Percentiles rank a stretch among this genome's conserved stretches.
These are phyloP conservation scores for Microcera coccophila DNA, from an alignment of 2,329 filamentous ascomycete species.

Conservation along the genomic window DNA sequence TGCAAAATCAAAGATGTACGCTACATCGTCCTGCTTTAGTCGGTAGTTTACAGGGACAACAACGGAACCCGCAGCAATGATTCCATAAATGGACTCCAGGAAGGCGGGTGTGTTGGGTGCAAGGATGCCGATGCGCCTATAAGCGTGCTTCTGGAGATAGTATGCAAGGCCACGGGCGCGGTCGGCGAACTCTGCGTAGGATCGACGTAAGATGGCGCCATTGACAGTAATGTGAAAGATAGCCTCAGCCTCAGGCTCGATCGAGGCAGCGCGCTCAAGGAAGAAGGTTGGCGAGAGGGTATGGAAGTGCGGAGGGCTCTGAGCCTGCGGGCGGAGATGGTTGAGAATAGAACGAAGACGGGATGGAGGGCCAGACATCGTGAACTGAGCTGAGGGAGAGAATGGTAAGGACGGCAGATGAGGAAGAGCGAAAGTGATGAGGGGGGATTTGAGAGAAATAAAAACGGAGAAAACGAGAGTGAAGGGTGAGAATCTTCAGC, in stretches of 20 bases:
- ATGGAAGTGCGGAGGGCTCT: slow-evolving; percentile 60
- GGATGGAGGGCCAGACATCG: slow-evolving; percentile 62
- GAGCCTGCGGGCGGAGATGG: slow-evolving; percentile 42
- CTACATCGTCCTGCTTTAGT: slow-evolving; percentile 78
- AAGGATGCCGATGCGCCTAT: slow-evolving; percentile 77
- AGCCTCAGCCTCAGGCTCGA: slow-evolving; percentile 81
- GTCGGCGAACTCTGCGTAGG: slow-evolving; percentile 78
- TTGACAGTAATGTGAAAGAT: slow-evolving; percentile 84
- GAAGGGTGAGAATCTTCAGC: not conserved
- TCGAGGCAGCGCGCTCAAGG: slow-evolving; percentile 76
- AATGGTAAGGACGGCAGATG: not conserved
- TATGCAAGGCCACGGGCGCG: slow-evolving; percentile 85
- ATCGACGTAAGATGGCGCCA: slow-evolving; percentile 66
- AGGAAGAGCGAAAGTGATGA: not conserved
- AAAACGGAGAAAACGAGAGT: not conserved
- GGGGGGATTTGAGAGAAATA: too few species aligned
- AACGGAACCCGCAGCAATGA: slow-evolving; percentile 75
- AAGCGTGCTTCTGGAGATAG: slow-evolving; percentile 70
- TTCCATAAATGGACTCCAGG: slow-evolving; percentile 82
- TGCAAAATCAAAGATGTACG: slow-evolving; percentile 84
- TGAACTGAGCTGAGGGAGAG: slow-evolving; percentile 12
- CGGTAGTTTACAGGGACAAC: slow-evolving; percentile 63
- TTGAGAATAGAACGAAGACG: slow-evolving; percentile 57
- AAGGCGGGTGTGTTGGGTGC: slow-evolving; percentile 94
- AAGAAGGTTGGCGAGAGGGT: slow-evolving; percentile 85